Percentiles rank a stretch among this genome's conserved stretches.
phyloP scores from a whole-genome alignment of 257 asterid genomes.

The Mitragyna speciosa region DNA sequence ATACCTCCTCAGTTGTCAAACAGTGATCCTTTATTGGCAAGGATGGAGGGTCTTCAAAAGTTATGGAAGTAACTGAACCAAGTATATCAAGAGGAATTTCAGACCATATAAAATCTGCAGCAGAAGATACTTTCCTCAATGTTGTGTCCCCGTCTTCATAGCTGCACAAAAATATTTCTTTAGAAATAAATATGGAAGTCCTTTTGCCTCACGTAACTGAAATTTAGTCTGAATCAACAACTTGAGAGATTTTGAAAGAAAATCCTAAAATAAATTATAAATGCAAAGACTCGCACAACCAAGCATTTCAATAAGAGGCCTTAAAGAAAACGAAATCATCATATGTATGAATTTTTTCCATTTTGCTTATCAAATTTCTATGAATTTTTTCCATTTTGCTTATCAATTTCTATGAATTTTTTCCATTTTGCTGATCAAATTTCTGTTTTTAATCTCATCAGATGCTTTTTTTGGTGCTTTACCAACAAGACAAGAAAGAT shows the following conservation, averaged over 20 bases:
- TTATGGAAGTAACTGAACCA: slow-evolving; percentile 75
- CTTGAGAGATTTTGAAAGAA: neutral
- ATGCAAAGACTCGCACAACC: neutral
- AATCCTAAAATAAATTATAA: neutral
- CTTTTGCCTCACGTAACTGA: neutral
- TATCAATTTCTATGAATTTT: neutral
- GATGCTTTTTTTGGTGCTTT: neutral
- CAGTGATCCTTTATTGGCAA: slow-evolving; percentile 64
- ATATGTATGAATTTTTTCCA: neutral
- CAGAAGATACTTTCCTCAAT: slow-evolving; percentile 67
- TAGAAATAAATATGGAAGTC: neutral
- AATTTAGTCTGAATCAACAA: neutral
- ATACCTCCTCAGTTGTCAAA: slow-evolving; percentile 84
- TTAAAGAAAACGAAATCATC: neutral
- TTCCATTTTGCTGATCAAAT: neutral
- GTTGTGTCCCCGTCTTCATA: slow-evolving; percentile 89
- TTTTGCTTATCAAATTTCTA: neutral
- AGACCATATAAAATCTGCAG: slow-evolving; percentile 76
- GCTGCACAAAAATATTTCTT: slow-evolving; percentile 33
- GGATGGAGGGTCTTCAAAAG: slow-evolving; percentile 61
- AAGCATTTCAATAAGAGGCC: too few relatives aligned
- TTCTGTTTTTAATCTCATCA: neutral
- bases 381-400: neutral
- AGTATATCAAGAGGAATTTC: slow-evolving; percentile 71
- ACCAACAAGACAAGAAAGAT: neutral